Conservation (phyloP, 805 yeast species). For the Lachancea meyersii region DNA sequence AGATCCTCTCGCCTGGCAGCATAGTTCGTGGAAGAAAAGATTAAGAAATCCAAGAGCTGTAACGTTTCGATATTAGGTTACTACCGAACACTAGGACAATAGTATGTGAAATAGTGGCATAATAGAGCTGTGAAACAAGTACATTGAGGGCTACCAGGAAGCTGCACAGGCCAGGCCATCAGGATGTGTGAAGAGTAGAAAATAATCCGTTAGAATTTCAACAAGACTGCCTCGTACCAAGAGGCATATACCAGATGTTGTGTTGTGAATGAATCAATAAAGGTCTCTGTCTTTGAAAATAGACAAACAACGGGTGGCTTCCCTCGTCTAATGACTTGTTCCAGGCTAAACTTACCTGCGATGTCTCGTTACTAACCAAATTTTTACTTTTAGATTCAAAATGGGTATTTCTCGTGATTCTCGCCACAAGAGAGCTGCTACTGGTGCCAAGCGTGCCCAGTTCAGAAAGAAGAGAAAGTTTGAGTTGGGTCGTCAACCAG, state of each 20-base stretch:
- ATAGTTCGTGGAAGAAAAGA: constrained; percentile 2
- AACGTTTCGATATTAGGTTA: background rate
- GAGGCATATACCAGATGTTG: no score
- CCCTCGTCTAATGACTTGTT: no score
- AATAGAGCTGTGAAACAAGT: background rate
- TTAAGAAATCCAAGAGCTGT: background rate
- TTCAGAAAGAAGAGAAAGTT: constrained; percentile 99
- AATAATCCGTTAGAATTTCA: no score
- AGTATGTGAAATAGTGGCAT: constrained; percentile 1
- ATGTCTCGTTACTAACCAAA: constrained; percentile 7
- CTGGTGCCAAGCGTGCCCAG: constrained; percentile 99
- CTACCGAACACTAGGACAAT: constrained; percentile 2
- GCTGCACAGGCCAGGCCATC: background rate
- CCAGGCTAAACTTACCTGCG: no score
- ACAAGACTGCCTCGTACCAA: no score
- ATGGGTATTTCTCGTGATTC: constrained; percentile 99
- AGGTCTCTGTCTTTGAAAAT: no score
- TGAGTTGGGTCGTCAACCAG: constrained; percentile 99
- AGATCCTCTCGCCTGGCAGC: background rate
- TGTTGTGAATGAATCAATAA: no score
- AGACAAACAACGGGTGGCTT: no score
- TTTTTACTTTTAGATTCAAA: constrained; percentile 34
- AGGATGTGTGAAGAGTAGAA: no score
- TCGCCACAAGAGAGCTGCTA: constrained; percentile 99
- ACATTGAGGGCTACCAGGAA: background rate